A percentile compares a stretch with the other conserved stretches of the same genome.
These are phyloP conservation scores for Leersia perrieri DNA, from an alignment of 176 grass and related monocot species.

Conservation along the genomic window DNA sequence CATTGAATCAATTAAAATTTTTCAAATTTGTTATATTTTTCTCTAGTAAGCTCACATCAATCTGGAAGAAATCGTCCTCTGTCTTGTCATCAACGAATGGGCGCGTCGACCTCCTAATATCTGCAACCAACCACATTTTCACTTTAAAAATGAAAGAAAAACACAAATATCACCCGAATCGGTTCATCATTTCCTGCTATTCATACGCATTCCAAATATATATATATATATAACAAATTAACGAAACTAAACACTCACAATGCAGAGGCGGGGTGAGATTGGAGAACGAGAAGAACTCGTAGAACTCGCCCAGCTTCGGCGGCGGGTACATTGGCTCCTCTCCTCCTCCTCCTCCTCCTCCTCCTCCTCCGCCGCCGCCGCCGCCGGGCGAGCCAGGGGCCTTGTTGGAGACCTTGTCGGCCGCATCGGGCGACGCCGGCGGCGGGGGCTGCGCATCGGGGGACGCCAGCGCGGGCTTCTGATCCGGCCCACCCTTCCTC, in stretches of 20 bases:
- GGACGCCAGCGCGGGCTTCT: neutral
- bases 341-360: too few species aligned
- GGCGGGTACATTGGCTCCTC: slow-evolving; percentile 93
- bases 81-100: slow-evolving; percentile 78
- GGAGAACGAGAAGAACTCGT: slow-evolving; percentile 97
- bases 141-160: neutral
- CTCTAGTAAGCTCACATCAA: slow-evolving; percentile 66
- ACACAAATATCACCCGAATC: neutral
- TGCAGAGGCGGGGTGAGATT: slow-evolving; percentile 76
- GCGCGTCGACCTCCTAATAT: slow-evolving; percentile 69
- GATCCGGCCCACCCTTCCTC: slow-evolving; percentile 33
- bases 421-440: slow-evolving; percentile 5
- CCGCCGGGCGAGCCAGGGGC: slow-evolving; percentile 20
- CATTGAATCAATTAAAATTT: neutral
- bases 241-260: slow-evolving; percentile 39
- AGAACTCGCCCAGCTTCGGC: slow-evolving; percentile 85
- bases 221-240: too few species aligned
- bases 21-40: neutral
- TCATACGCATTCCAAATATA: neutral
- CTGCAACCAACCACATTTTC: slow-evolving; percentile 41
- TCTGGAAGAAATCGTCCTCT: slow-evolving; percentile 89
- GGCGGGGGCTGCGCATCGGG: slow-evolving; percentile 23
- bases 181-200: neutral
- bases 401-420: slow-evolving; percentile 18
- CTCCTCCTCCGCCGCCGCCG: too few species aligned